phyloP scores from a whole-genome alignment of 1,139 yeast genomes.

The Scheffersomyces titani region DNA sequence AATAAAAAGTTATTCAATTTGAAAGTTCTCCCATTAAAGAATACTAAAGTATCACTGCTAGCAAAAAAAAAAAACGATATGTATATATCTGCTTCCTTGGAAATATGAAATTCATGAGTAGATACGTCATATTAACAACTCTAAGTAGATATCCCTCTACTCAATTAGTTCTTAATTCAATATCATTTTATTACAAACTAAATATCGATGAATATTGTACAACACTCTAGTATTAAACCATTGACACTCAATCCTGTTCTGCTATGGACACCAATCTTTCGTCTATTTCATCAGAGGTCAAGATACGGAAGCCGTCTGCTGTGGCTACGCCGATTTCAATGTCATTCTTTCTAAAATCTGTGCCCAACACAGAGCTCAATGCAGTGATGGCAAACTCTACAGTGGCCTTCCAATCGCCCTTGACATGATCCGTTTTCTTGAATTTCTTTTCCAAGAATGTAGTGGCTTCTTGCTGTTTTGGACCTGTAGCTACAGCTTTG shows the following conservation, averaged over 20 bases:
- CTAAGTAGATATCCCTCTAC: neutral
- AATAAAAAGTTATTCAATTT: neutral
- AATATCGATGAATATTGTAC: neutral
- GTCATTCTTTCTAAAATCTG: constrained; percentile 92
- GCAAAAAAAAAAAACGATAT: too few species aligned
- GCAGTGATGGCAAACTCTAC: constrained; percentile 89
- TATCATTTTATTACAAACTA: neutral
- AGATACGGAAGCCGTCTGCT: constrained; percentile 63
- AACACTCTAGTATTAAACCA: neutral
- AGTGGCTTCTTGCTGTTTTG: constrained; percentile 94
- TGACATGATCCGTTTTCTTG: constrained; percentile 70
- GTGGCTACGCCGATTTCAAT: constrained; percentile 91
- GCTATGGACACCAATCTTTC: constrained; percentile 92
- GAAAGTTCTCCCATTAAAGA: neutral
- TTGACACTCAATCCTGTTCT: constrained; percentile 71
- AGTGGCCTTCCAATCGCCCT: constrained; percentile 86
- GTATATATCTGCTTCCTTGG: too few species aligned
- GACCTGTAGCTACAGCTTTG: constrained; percentile 94
- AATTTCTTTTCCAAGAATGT: constrained; percentile 89
- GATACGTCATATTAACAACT: neutral
- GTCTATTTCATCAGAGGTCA: constrained; percentile 86
- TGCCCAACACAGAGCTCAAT: constrained; percentile 81
- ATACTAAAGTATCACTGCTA: neutral
- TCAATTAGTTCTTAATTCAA: neutral
- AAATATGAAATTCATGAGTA: neutral